Evolutionary conservation across 306 rosid species (phyloP), one percentile per base, ranked within the genome.

Genomic region (Corylus avellana): DNA sequence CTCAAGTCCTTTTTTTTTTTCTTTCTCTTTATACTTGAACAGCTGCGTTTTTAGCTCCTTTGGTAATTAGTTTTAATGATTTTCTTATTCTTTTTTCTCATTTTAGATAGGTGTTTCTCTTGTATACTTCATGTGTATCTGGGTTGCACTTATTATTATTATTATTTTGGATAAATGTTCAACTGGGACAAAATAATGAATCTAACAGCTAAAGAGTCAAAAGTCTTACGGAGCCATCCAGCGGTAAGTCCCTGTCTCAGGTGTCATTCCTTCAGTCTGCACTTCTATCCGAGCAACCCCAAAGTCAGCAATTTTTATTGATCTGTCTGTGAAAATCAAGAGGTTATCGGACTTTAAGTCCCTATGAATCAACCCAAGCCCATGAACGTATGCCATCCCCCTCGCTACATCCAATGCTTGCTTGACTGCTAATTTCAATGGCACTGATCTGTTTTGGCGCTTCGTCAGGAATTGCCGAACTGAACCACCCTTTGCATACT

Each of bases 171-270:
- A 32, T 32, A 32, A 32, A 32, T 32, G 35, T 3, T 32, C 11
- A 58, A 20, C 16, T 58, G 1, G 6, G 4, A 22, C 12, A 63
- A 11, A 32, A 12, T 32, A 63, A 42, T 42, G 12, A 67, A 67
- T 37, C 13, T 39, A 39, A 20, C 57, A 59, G 32, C 32, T 20
- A 72, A 42, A 75, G 73, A 47, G 74, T 44, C n/a, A 75, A 83
- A 73, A 85, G 84, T 68, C 99, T 91, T 93, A 92, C 98, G 98
- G 99, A 72, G 98, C 99, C 99, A 95, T 95, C 99, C 99, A 95
- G 72, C 96, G 98, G 80, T 95, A 95, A 2, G 99, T 95, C 82
- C 98, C 99, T 72, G 98, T 95, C 84, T 92, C 98, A 0, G 99
- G 98, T 25, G 98, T 95, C 99, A 95, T 95, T 84, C 98, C 98